These are phyloP conservation scores for Caryopteris hybrid DNA, from an alignment of 305 asterid species.

Conservation along the genomic window DNA sequence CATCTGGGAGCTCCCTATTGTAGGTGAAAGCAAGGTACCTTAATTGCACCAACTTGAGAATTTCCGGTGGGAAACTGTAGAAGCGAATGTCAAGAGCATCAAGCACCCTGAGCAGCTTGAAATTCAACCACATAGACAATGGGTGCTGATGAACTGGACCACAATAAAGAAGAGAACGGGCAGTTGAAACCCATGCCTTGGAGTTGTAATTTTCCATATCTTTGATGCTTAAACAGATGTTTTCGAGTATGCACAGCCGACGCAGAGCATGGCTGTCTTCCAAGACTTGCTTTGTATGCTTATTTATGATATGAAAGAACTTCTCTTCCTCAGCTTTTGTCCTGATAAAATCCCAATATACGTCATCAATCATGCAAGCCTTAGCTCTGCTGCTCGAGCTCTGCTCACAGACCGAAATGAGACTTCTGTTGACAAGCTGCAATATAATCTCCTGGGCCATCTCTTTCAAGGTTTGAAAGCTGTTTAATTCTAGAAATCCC, in stretches of 20 bases:
- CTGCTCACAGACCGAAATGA: not conserved
- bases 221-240: not conserved
- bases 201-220: not conserved
- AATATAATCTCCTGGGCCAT: not conserved
- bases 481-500: not conserved
- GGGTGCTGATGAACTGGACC: not conserved
- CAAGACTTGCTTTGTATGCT: not conserved
- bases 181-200: not conserved
- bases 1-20: not conserved
- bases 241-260: conserved; percentile 9
- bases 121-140: not conserved
- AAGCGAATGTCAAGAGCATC: conserved; percentile 8
- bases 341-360: not conserved
- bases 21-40: conserved; percentile 21
- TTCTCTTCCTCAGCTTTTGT: conserved; percentile 13
- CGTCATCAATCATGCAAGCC: conserved; percentile 7
- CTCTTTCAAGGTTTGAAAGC: not conserved
- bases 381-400: not conserved
- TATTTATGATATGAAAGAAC: not conserved
- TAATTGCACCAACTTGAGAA: not conserved
- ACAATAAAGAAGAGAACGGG: not conserved
- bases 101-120: conserved; percentile 17
- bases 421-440: conserved; percentile 7
- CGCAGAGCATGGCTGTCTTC: not conserved
- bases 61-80: not conserved